Base-by-base conservation (phyloP, 2,329 filamentous ascomycete species). In the Fusarium sterilihyphosum region DNA sequence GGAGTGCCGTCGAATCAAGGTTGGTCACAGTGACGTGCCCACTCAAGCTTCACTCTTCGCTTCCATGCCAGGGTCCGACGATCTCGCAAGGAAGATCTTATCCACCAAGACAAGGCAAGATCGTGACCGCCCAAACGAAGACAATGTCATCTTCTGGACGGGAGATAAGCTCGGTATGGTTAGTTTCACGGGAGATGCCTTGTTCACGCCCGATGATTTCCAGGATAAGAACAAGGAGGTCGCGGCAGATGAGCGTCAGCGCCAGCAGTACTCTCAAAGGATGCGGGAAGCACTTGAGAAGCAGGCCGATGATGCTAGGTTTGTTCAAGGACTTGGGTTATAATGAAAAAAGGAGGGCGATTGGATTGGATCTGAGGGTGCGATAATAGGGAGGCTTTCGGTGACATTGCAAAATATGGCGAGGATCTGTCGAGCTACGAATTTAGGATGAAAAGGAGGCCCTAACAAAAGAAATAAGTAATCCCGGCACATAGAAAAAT, bases 101-200 rank as follows among this genome's bases (percentile, higher is more conserved):
- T 92, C 93, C 6, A 92, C 89, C 6, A 81, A 83, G 59, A 84
- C 85, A 8, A 54, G 79, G 73, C 65, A 67, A 33, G 82, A 70
- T 49, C 71, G 78, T n/a, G 73, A 78, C 41, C 70, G 78, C 40
- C 77, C 80, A 17, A 90, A 89, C 74, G 81, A 89, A 57, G 91
- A 94, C 77, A 92, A 96, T 76, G 82, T 98, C 18, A 82, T 97
- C 8, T 86, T 98, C 53, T 98, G 95, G 95, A 98, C 95, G 0
- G 95, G 94, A 24, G 94, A 97, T 67, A 92, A 91, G 73, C 84
- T 98, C 53, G 95, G 94, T 1, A 85, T 96, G 66, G 82, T 97
- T 26, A 87, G 84, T 62, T 93, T 93, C 79, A 89, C 90, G 2
- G 83, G 85, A 44, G 79, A 82, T 77, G 82, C 87, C 9, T 84